A percentile compares a stretch with the other conserved stretches of the same genome.
Evolutionary conservation across 2,329 filamentous ascomycete genomes (phyloP).

Genomic region (Talaromyces islandicus): DNA sequence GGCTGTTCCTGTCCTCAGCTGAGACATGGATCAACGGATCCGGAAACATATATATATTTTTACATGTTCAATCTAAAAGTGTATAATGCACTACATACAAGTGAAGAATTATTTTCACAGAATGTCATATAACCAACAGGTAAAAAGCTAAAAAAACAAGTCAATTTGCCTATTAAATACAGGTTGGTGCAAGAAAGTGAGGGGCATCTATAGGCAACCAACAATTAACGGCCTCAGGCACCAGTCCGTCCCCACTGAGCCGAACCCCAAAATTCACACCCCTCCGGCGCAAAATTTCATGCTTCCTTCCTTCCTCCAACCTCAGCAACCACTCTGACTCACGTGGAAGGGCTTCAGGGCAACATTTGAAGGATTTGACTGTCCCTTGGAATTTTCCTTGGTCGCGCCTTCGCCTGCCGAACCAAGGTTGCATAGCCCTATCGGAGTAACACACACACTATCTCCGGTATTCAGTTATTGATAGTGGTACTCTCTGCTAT

Average conservation of each 20-base stretch:
- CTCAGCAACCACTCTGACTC: background rate
- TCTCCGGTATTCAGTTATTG: constrained; percentile 8
- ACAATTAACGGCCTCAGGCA: constrained; percentile 5
- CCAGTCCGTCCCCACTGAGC: constrained; percentile 1
- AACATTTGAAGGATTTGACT: background rate
- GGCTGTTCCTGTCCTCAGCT: too few relatives aligned
- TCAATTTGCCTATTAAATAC: background rate
- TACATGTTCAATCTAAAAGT: too few relatives aligned
- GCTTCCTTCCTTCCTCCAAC: background rate
- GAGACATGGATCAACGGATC: too few relatives aligned
- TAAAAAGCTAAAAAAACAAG: background rate
- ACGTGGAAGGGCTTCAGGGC: background rate
- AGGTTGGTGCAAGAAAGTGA: background rate
- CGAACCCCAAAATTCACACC: constrained; percentile 11
- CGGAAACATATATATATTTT: too few relatives aligned
- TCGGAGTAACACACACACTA: constrained; percentile 7
- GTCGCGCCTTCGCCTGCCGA: background rate
- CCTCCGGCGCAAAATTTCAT: background rate
- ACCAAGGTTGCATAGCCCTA: background rate
- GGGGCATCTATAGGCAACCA: background rate
- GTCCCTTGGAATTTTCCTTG: background rate
- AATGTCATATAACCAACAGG: too few relatives aligned
- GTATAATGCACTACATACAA: too few relatives aligned
- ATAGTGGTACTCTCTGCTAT: background rate
- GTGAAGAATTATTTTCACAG: too few relatives aligned